Base-by-base conservation (phyloP, 73 alveolate species). In the Breviolum minutum region DNA sequence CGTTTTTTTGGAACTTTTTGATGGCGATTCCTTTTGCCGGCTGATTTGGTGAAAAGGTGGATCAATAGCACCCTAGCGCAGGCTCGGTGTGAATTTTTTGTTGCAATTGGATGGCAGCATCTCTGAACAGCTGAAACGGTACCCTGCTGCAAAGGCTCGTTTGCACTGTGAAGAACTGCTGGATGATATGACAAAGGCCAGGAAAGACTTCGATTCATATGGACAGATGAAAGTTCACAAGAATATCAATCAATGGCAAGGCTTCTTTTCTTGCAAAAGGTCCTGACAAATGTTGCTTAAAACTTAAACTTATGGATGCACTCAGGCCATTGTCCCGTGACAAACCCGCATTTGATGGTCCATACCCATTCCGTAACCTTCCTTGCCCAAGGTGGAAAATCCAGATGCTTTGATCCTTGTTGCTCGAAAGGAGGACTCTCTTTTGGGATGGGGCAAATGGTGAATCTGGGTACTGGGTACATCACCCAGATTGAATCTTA, bases 401-500 rank as follows among this genome's bases (percentile, higher is more conserved):
- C 98, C 73, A 76, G 98, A 92, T 16, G 89, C 91, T 8, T 54
- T 92, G 48, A 92, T 92, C 80, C 62, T 92, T 48, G 73, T 92
- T 8, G 89, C 98, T 48, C 64, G 83, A 84, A 88, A 92, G 68
- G 98, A 92, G 98, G 98, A 68, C 82, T 20, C 48, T 60, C 60
- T 84, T 27, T 32, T 79, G 14, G 29, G 32, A 14, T 22, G 77
- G 0, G 24, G 77, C 2, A 17, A 68, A 14, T 4, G 77, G 77
- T 68, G 17, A 17, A 14, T 68, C 77, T 68, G 24, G 2, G 17
- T 14, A 68, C 77, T 66, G 74, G 6, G 17, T 73, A 9, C n/a
- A 73, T 19, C 54, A 40, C 54, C 54, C 54, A 40, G 54, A 40
- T 40, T 40, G 54, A 40, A 40, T 40, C 54, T 40, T 3, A 40